Conservation (phyloP, 1,284 basidiomycete species). For the Puccinia coronata region DNA sequence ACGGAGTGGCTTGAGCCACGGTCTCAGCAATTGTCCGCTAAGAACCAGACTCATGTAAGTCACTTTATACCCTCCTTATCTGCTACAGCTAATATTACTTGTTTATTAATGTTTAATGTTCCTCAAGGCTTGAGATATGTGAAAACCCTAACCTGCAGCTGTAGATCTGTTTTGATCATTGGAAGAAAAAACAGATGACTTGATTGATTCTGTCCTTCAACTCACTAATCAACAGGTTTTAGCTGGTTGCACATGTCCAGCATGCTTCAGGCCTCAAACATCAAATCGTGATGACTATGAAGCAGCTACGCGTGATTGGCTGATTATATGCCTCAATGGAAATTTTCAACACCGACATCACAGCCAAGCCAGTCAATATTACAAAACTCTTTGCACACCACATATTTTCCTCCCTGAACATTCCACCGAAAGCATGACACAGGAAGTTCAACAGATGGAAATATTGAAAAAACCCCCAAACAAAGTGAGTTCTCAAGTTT, state of each 20-base stretch:
- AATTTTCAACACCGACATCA: constrained; percentile 9
- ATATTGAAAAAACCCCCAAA: no score
- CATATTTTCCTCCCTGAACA: no score
- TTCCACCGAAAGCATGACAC: no score
- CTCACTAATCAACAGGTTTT: not conserved
- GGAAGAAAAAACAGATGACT: not conserved
- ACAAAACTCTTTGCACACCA: not conserved
- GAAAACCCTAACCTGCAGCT: not conserved
- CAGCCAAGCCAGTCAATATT: not conserved
- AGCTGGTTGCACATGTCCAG: not conserved
- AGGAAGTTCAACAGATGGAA: no score
- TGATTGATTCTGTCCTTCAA: not conserved
- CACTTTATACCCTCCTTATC: no score
- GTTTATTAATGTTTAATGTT: no score
- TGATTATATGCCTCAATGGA: not conserved
- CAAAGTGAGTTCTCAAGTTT: no score
- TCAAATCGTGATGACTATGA: not conserved
- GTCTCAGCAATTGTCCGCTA: not conserved
- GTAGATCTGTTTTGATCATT: not conserved
- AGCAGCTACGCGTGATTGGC: not conserved
- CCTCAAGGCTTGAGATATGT: not conserved
- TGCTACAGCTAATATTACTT: no score
- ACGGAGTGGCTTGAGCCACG: not conserved
- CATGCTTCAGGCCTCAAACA: not conserved
- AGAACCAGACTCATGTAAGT: not conserved